Conservation (phyloP, 2,329 filamentous ascomycete species). For the Trichoderma cornu-damae region DNA sequence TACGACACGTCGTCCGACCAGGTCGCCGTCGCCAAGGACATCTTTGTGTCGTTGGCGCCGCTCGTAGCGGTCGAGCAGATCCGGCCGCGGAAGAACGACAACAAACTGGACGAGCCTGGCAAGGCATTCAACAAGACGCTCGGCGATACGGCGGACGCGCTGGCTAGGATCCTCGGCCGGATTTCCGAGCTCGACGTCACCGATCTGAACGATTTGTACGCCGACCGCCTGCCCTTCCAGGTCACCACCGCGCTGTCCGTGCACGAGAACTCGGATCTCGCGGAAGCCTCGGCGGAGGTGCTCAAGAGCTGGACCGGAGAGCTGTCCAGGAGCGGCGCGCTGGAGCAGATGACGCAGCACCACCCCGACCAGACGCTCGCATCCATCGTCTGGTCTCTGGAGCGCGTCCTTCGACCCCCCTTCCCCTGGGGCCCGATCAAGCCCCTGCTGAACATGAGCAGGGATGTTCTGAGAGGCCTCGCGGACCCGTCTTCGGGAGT, state of each 20-base stretch:
- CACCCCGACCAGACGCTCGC: slow-evolving; percentile 39
- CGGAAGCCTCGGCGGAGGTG: slow-evolving; percentile 73
- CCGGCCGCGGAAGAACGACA: slow-evolving; percentile 46
- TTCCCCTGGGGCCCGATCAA: slow-evolving; percentile 54
- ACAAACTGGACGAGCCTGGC: slow-evolving; percentile 36
- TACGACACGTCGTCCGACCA: slow-evolving; percentile 73
- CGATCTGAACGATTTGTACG: slow-evolving; percentile 65
- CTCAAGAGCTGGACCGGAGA: slow-evolving; percentile 78
- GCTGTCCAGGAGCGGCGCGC: slow-evolving; percentile 39
- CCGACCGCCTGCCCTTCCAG: slow-evolving; percentile 61
- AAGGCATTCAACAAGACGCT: slow-evolving; percentile 75
- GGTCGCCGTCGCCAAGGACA: slow-evolving; percentile 66
- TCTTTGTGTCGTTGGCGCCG: slow-evolving; percentile 64
- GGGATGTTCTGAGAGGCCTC: slow-evolving; percentile 52
- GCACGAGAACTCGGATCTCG: slow-evolving; percentile 72
- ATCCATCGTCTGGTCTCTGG: slow-evolving; percentile 41
- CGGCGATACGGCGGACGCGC: slow-evolving; percentile 47
- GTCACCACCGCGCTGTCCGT: slow-evolving; percentile 75
- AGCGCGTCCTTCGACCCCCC: slow-evolving; percentile 33
- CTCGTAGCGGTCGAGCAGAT: slow-evolving; percentile 75
- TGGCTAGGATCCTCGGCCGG: slow-evolving; percentile 71
- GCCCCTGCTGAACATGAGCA: slow-evolving; percentile 52
- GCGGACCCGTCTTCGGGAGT: slow-evolving; percentile 54
- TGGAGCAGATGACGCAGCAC: slow-evolving; percentile 37
- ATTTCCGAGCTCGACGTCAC: slow-evolving; percentile 68